These are phyloP conservation scores for Suillus subluteus DNA, from an alignment of 768 basidiomycete genomes.

Conservation along the genomic window DNA sequence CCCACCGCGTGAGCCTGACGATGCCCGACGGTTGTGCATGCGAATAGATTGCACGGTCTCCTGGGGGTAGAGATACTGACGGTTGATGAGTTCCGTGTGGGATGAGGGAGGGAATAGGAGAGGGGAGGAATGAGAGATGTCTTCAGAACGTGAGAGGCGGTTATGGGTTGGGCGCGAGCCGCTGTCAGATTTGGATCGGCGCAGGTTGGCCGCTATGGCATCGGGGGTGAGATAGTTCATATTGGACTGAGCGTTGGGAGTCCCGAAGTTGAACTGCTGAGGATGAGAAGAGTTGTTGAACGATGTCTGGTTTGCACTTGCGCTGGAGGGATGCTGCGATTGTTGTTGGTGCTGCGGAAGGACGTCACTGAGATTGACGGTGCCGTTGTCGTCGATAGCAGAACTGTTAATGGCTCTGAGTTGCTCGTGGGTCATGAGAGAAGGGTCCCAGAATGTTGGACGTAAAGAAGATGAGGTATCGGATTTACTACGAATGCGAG, in stretches of 20 bases:
- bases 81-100: slow-evolving; percentile 47
- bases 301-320: slow-evolving; percentile 27
- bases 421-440: slow-evolving; percentile 42
- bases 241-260: slow-evolving; percentile 31
- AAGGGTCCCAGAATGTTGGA: slow-evolving; percentile 54
- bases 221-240: slow-evolving; percentile 46
- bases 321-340: slow-evolving; percentile 29
- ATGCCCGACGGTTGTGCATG: slow-evolving; percentile 46
- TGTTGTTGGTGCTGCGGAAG: slow-evolving; percentile 32
- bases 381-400: slow-evolving; percentile 42
- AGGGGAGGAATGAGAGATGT: slow-evolving; percentile 44
- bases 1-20: slow-evolving; percentile 41
- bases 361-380: slow-evolving; percentile 35
- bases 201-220: slow-evolving; percentile 38
- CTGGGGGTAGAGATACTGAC: slow-evolving; percentile 47
- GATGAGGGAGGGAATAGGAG: slow-evolving; percentile 37
- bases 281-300: slow-evolving; percentile 31
- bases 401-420: slow-evolving; percentile 37
- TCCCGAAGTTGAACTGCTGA: slow-evolving; percentile 40
- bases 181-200: slow-evolving; percentile 53
- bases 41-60: slow-evolving; percentile 41
- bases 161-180: slow-evolving; percentile 45
- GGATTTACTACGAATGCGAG: slow-evolving; percentile 60
- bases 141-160: slow-evolving; percentile 66
- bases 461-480: slow-evolving; percentile 55